Percentiles rank a stretch among this genome's conserved stretches.
These are phyloP conservation scores for Chrysochromulina parva DNA, from an alignment of 78 protist genomes.

Conservation along the genomic window DNA sequence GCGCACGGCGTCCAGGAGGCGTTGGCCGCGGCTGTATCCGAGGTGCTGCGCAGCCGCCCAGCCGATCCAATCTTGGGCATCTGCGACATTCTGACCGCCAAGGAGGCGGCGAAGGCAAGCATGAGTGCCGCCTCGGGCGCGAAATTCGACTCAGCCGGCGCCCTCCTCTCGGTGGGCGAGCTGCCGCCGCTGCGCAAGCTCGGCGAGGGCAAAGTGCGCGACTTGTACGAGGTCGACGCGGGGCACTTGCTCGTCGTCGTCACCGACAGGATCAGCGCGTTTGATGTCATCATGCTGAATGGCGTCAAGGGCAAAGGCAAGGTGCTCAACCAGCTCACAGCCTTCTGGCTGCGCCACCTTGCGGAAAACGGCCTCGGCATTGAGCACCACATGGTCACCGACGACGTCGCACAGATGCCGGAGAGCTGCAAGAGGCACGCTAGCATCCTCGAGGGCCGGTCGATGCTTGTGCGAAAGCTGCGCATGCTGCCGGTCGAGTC, in stretches of 20 bases:
- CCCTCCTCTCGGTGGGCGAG: background rate
- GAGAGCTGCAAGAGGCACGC: background rate
- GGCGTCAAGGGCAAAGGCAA: conserved; percentile 62
- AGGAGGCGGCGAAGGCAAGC: no score
- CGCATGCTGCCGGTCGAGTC: conserved; percentile 65
- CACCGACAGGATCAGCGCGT: conserved; percentile 56
- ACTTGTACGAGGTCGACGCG: conserved; percentile 49
- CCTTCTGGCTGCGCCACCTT: conserved; percentile 47
- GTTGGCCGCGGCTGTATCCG: no score
- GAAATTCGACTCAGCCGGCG: no score
- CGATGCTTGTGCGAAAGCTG: conserved; percentile 51
- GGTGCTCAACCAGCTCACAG: conserved; percentile 54
- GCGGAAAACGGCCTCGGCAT: background rate
- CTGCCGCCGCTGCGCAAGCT: conserved; percentile 23
- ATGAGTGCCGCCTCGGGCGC: no score
- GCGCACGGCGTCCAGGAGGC: no score
- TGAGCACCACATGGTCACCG: conserved; percentile 53
- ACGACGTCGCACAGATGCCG: conserved; percentile 51
- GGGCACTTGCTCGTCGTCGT: conserved; percentile 45
- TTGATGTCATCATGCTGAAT: conserved; percentile 58
- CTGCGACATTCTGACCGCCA: no score
- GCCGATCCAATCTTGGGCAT: no score
- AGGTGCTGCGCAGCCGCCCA: no score
- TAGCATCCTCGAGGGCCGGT: conserved; percentile 25
- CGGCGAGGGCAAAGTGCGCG: conserved; percentile 53